Evolutionary conservation across 768 basidiomycete species (phyloP).

Genomic region (Suillus plorans): DNA sequence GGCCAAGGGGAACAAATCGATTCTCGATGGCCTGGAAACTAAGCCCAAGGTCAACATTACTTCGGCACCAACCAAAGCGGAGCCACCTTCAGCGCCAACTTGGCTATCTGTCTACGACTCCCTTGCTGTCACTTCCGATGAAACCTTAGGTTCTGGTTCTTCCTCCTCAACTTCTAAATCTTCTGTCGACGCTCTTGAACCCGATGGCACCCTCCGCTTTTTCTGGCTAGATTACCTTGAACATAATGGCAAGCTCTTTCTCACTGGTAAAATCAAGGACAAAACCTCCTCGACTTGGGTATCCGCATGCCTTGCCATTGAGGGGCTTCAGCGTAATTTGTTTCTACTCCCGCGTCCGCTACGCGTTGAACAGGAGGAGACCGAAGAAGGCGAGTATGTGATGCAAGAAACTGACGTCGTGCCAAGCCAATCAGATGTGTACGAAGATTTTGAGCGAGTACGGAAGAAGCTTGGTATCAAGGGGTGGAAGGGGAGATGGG

Average conservation of each 20-base stretch:
- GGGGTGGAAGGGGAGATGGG: slow-evolving; percentile 79
- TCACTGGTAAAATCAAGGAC: slow-evolving; percentile 90
- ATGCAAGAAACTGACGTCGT: slow-evolving; percentile 73
- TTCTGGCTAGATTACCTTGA: slow-evolving; percentile 98
- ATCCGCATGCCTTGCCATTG: slow-evolving; percentile 85
- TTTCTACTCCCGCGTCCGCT: slow-evolving; percentile 81
- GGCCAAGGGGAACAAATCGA: slow-evolving; percentile 21
- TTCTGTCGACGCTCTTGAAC: slow-evolving; percentile 65
- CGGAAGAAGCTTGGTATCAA: slow-evolving; percentile 72
- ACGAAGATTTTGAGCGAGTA: slow-evolving; percentile 79
- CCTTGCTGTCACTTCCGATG: slow-evolving; percentile 58
- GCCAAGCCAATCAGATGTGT: slow-evolving; percentile 70
- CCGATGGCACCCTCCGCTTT: slow-evolving; percentile 83
- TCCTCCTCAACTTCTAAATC: slow-evolving; percentile 37
- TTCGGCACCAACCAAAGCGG: slow-evolving; percentile 38
- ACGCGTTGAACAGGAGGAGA: slow-evolving; percentile 43
- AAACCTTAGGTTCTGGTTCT: slow-evolving; percentile 49
- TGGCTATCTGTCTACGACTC: slow-evolving; percentile 81
- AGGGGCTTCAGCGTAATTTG: slow-evolving; percentile 85
- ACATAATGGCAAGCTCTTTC: slow-evolving; percentile 77
- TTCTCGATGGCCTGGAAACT: slow-evolving; percentile 8
- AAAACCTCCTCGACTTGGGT: slow-evolving; percentile 63
- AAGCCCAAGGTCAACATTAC: slow-evolving; percentile 11
- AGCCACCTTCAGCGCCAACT: slow-evolving; percentile 47
- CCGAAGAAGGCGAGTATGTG: slow-evolving; percentile 26